Conservation (phyloP, 805 yeast species). For the Komagataella populi region DNA sequence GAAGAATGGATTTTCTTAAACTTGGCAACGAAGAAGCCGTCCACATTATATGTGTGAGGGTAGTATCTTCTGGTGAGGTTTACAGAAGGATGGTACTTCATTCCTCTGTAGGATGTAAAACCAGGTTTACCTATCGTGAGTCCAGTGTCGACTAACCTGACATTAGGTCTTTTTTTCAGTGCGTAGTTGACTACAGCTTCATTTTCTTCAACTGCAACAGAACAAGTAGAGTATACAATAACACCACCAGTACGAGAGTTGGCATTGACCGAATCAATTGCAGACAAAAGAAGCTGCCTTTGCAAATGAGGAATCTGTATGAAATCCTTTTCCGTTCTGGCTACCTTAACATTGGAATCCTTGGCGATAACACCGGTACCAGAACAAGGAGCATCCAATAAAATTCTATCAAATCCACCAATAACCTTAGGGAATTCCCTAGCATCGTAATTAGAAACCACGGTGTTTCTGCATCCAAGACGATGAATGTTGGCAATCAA, state of each 20-base stretch:
- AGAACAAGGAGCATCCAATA: constrained; percentile 97
- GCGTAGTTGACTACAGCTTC: constrained; percentile 99
- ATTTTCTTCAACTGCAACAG: constrained; percentile 95
- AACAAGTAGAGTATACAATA: constrained; percentile 95
- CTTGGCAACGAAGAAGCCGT: constrained; percentile 96
- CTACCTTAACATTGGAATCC: constrained; percentile 87
- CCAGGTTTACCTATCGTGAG: constrained; percentile 93
- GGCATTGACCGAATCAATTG: constrained; percentile 96
- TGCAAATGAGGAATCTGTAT: constrained; percentile 94
- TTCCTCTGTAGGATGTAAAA: constrained; percentile 86
- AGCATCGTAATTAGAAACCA: constrained; percentile 96
- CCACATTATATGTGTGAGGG: constrained; percentile 97
- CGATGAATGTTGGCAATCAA: constrained; percentile 95
- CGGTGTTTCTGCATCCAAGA: constrained; percentile 90
- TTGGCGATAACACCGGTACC: constrained; percentile 99
- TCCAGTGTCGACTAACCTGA: constrained; percentile 84
- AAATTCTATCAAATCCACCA: constrained; percentile 93
- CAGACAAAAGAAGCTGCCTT: constrained; percentile 83
- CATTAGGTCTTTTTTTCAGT: constrained; percentile 90
- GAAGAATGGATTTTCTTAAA: constrained; percentile 84
- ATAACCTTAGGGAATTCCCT: constrained; percentile 96
- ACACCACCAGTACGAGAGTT: constrained; percentile 84
- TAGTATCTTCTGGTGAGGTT: constrained; percentile 87
- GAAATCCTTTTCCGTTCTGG: constrained; percentile 92
- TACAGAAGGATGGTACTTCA: constrained; percentile 67